Evolutionary conservation across 2,329 filamentous ascomycete species (phyloP), one percentile per base, ranked within the genome.

Genomic region (Hypoxylon sp.): DNA sequence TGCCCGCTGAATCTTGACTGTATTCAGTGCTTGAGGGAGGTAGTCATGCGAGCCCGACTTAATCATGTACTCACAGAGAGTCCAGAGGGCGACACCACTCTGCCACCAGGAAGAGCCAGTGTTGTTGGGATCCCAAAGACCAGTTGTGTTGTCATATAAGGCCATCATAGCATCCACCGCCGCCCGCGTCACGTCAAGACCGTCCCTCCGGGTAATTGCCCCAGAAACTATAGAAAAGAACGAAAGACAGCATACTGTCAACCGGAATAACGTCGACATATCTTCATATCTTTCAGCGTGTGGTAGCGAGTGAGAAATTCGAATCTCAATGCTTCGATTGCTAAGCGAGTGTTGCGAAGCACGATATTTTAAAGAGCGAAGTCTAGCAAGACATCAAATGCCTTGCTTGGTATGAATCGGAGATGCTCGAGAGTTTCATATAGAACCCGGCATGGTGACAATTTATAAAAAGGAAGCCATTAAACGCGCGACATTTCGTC

Each of bases 81-180:
- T 70, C 57, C 79, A 78, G 10, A 82, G 73, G 9, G 80, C 78
- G 10, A 79, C 74, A 5, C 76, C 80, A 38, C 75, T 79, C 38
- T 81, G 74, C 80, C 79, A 82, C 80, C 80, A 82, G 1, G 79
- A 75, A 74, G 78, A 80, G 76, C 79, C 80, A 1, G 78, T 73
- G 11, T 70, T 72, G 9, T 71, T 69, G 2, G 75, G 71, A 5
- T 76, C 76, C 79, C 79, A 80, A n/a, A 77, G 75, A 4, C 77
- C 79, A 2, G 77, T 75, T 1, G 73, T 52, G 43, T 75, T 69
- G 60, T 80, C 79, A 67, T 80, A 80, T 55, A 73, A 69, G 10
- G 28, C 66, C 72, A 80, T 82, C 75, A 82, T 75, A 43, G 78
- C 72, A 17, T 77, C 72, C 51, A 82, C 75, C 21, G 78, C 74